Base-by-base conservation (phyloP, 805 yeast species). In the Saccharomycopsis microspora region DNA sequence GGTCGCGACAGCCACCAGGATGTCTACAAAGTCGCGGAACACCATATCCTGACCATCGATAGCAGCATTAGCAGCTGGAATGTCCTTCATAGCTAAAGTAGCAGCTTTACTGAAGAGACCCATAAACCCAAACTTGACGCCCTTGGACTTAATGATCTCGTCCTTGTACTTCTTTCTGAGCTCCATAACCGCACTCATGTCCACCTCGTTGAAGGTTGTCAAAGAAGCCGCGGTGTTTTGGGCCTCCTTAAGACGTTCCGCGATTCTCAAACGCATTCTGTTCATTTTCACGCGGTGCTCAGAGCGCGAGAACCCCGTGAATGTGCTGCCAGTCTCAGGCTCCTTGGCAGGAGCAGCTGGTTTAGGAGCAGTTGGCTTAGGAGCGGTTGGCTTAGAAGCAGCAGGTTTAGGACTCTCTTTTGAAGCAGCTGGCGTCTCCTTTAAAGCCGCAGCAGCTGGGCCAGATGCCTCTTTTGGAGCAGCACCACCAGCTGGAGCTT, bases 161-260 rank as follows among this genome's bases (percentile, higher is more conserved):
- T 93, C 98, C 74, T 93, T 93, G 76, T 93, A 93, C 57, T 85
- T 72, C 69, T 90, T 90, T 74, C 98, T 82, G 88, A 93, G 81
- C 61, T 86, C 93, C 74, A 93, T 73, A 59, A 93, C 69, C 54
- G 83, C 78, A 46, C 93, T 74, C 97, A 90, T 93, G 70, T 90
- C 98, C 55, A 87, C 95, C 73, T 90, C 98, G 71, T 90, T 90
- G 78, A 90, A 90, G 44, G 98, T 90, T 48, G 98, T 90, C 64
- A 90, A 78, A 42, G 97, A 86, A 37, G 98, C 98, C 56, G 97
- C 95, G 48, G 97, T 89, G 76, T 93, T 93, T 72, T 90, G 98
- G 35, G 97, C 85, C 75, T 93, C 97, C 86, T 90, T 90, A 64
- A 90, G 83, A 72, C 98, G 86, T 75, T 90, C 97, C 52, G 98